Conservation (phyloP, 306 rosid genomes). For the Malus sylvestris region DNA sequence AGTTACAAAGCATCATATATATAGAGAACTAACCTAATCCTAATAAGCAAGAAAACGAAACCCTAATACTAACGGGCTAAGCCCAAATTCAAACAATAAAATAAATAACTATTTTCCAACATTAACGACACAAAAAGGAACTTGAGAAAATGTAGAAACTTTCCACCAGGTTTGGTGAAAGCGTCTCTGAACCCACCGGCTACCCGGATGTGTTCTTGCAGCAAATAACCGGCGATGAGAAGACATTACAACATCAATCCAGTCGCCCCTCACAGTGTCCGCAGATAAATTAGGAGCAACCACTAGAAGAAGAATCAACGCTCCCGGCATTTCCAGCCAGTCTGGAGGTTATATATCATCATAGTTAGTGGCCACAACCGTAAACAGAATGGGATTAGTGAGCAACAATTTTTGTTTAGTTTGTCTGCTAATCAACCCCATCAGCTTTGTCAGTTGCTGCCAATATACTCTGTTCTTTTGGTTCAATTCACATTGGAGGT, state of each 20-base stretch:
- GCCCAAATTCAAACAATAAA: no score
- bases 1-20: no score
- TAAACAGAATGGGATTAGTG: background rate
- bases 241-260: conserved; percentile 58
- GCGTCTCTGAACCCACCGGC: conserved; percentile 87
- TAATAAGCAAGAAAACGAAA: no score
- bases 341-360: conserved; percentile 36
- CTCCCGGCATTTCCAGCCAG: conserved; percentile 80
- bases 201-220: conserved; percentile 92
- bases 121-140: conserved; percentile 1
- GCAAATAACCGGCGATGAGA: conserved; percentile 63
- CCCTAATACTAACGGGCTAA: no score
- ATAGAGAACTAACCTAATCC: no score
- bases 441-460: no score
- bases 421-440: no score
- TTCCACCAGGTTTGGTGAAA: conserved; percentile 65
- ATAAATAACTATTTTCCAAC: no score
- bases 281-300: conserved; percentile 68
- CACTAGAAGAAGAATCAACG: conserved; percentile 61
- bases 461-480: no score
- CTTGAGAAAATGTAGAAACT: conserved; percentile 8
- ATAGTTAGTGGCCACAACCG: background rate
- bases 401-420: background rate
- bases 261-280: conserved; percentile 30
- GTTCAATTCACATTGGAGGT: no score